These are phyloP conservation scores for Pseudocercospora crystallina DNA, from an alignment of 2,329 filamentous ascomycete genomes.

Conservation along the genomic window DNA sequence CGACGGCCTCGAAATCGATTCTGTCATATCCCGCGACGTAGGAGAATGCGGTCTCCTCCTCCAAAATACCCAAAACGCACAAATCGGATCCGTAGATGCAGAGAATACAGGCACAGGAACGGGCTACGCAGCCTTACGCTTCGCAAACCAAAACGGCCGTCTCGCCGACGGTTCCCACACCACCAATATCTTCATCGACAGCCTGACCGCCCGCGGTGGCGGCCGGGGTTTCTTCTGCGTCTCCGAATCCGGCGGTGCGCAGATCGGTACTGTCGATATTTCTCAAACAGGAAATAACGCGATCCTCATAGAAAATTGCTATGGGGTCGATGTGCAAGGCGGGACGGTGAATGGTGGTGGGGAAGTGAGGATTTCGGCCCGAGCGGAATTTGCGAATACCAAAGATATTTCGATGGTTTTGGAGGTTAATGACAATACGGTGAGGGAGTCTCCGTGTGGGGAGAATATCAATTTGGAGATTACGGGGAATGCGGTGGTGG, in stretches of 20 bases:
- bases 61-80: constrained; percentile 51
- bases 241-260: constrained; percentile 55
- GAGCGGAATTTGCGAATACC: constrained; percentile 56
- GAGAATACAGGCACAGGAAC: constrained; percentile 54
- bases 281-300: constrained; percentile 57
- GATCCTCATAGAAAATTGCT: constrained; percentile 61
- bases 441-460: constrained; percentile 56
- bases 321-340: constrained; percentile 52
- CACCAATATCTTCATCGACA: constrained; percentile 55
- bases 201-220: constrained; percentile 56
- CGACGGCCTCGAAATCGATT: constrained; percentile 52
- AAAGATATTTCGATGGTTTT: constrained; percentile 53
- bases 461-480: constrained; percentile 54
- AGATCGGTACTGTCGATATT: constrained; percentile 52
- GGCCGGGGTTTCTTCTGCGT: constrained; percentile 61
- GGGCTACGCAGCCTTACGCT: constrained; percentile 58
- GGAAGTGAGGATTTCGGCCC: constrained; percentile 56
- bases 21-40: constrained; percentile 55
- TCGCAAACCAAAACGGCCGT: constrained; percentile 58
- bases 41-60: constrained; percentile 59
- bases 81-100: constrained; percentile 56
- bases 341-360: constrained; percentile 57
- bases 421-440: constrained; percentile 51
- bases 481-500: constrained; percentile 45
- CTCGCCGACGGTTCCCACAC: constrained; percentile 50